Evolutionary conservation across 148 eudicot genomes (phyloP).

Genomic region (Arctostaphylos glauca): DNA sequence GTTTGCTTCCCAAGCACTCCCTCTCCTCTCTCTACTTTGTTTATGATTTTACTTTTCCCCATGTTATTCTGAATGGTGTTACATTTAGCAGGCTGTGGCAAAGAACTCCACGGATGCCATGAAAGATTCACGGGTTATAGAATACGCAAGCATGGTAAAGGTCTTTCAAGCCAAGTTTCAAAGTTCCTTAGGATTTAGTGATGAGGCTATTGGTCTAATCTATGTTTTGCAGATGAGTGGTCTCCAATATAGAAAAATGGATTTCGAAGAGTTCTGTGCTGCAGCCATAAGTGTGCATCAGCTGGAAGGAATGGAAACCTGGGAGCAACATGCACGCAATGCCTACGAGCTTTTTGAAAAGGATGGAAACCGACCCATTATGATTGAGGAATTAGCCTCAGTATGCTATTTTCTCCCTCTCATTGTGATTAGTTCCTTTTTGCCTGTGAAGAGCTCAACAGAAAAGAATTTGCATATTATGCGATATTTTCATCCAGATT

Average conservation of each 20-base stretch:
- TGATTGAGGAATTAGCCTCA: conserved; percentile 96
- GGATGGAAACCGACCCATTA: conserved; percentile 90
- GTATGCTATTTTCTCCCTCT: conserved; percentile 32
- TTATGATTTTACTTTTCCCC: neutral
- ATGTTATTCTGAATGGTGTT: conserved; percentile 13
- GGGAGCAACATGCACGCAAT: conserved; percentile 91
- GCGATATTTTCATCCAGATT: neutral
- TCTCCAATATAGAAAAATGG: conserved; percentile 81
- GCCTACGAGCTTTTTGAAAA: conserved; percentile 93
- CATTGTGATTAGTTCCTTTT: neutral
- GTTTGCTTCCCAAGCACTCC: conserved; percentile 30
- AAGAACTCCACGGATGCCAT: conserved; percentile 77
- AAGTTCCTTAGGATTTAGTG: neutral
- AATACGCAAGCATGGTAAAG: conserved; percentile 66
- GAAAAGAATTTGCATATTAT: neutral
- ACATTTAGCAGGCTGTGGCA: conserved; percentile 45
- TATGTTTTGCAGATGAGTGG: conserved; percentile 58
- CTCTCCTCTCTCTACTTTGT: neutral
- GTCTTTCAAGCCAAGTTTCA: neutral
- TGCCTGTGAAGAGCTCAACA: neutral
- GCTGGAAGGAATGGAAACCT: conserved; percentile 77
- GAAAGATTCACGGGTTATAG: conserved; percentile 87
- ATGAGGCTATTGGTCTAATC: conserved; percentile 1
- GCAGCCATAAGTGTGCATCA: conserved; percentile 88
- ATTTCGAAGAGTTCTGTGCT: conserved; percentile 88